phyloP scores from a whole-genome alignment of 192 early-diverging fungal species.

The Coemansia sp. region DNA sequence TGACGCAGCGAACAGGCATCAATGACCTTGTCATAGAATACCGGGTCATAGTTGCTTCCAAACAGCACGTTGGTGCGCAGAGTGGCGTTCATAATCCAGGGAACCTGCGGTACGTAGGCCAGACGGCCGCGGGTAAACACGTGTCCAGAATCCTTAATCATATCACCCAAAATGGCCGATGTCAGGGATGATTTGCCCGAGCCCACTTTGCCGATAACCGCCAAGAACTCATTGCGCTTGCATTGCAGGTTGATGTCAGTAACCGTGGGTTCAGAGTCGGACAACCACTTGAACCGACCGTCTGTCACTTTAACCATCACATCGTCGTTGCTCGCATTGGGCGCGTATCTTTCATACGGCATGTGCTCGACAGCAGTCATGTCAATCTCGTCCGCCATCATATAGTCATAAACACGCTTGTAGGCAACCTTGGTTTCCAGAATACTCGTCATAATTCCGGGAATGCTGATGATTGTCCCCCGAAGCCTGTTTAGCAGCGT shows the following conservation, averaged over 20 bases:
- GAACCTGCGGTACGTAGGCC: constrained; percentile 57
- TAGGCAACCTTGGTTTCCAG: constrained; percentile 78
- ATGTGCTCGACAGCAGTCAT: constrained; percentile 50
- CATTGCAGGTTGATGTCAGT: constrained; percentile 37
- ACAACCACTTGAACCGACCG: constrained; percentile 54
- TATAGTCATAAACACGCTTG: constrained; percentile 69
- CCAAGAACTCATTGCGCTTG: constrained; percentile 50
- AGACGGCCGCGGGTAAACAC: constrained; percentile 29
- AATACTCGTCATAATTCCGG: constrained; percentile 64
- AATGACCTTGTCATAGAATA: constrained; percentile 53
- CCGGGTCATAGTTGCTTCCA: constrained; percentile 53
- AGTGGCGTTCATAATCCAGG: constrained; percentile 57
- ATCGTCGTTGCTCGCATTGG: constrained; percentile 3
- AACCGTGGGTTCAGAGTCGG: constrained; percentile 16
- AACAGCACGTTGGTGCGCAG: constrained; percentile 65
- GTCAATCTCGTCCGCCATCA: constrained; percentile 72
- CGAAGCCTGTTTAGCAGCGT: constrained; percentile 87
- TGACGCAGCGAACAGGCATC: constrained; percentile 53
- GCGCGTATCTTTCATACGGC: constrained; percentile 11
- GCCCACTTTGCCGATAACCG: constrained; percentile 60
- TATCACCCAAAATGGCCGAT: constrained; percentile 59
- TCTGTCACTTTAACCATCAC: constrained; percentile 11
- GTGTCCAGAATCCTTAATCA: constrained; percentile 32
- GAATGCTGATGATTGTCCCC: constrained; percentile 77
- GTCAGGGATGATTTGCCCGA: constrained; percentile 62